Evolutionary conservation across 2,329 filamentous ascomycete genomes (phyloP).

Genomic region (Exophiala bonariae): DNA sequence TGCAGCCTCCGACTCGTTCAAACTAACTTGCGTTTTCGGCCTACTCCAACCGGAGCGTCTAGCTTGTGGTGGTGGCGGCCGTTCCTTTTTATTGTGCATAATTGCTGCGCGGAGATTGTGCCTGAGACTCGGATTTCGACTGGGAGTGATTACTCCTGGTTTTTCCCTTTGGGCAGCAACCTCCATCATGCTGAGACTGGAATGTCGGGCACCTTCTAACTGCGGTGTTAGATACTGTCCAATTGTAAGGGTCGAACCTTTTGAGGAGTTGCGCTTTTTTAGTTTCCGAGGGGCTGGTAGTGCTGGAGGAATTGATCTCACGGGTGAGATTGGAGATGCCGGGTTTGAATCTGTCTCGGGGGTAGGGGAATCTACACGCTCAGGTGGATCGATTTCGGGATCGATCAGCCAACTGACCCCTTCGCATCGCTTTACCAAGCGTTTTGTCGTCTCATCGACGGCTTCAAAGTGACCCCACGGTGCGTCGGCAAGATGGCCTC

Average conservation of each 20-base stretch:
- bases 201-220: conserved; percentile 67
- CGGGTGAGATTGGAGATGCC: conserved; percentile 23
- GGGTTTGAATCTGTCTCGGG: conserved; percentile 20
- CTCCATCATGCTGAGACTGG: conserved; percentile 73
- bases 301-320: conserved; percentile 39
- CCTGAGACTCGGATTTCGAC: conserved; percentile 47
- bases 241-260: conserved; percentile 27
- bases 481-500: conserved; percentile 66
- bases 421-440: conserved; percentile 47
- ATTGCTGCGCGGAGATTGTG: conserved; percentile 24
- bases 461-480: conserved; percentile 51
- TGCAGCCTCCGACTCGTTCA: conserved; percentile 17
- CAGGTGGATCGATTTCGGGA: conserved; percentile 32
- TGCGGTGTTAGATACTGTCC: conserved; percentile 30
- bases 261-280: conserved; percentile 33
- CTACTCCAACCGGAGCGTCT: conserved; percentile 28
- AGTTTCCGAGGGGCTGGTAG: conserved; percentile 44
- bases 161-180: conserved; percentile 79
- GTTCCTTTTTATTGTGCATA: conserved; percentile 28
- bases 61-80: conserved; percentile 29
- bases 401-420: conserved; percentile 48
- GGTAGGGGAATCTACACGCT: conserved; percentile 26
- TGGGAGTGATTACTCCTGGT: conserved; percentile 78
- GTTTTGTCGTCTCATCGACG: conserved; percentile 50
- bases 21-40: conserved; percentile 11